A percentile compares a stretch with the other conserved stretches of the same genome.
These are phyloP conservation scores for Blastocystis sp. DNA, from an alignment of 352 stramenopile genomes.

Conservation along the genomic window DNA sequence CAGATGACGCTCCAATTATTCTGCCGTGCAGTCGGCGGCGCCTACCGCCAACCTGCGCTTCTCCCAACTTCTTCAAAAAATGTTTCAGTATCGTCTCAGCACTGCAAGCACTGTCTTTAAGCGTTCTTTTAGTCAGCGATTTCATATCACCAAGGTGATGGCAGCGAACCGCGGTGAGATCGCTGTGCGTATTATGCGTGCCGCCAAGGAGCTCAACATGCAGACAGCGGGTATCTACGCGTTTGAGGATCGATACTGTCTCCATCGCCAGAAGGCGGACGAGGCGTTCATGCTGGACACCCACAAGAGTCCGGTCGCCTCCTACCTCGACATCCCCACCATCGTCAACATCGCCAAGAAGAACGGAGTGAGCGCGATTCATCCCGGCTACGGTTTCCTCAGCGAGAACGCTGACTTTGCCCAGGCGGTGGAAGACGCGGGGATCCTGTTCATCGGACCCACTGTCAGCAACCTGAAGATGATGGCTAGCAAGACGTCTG, in stretches of 20 bases:
- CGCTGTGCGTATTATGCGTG: slow-evolving; percentile 85
- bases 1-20: too few relatives aligned
- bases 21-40: too few relatives aligned
- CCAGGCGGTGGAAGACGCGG: slow-evolving; percentile 74
- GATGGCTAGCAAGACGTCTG: slow-evolving; percentile 76
- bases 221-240: slow-evolving; percentile 75
- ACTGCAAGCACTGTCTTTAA: too few relatives aligned
- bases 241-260: slow-evolving; percentile 76
- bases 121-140: too few relatives aligned
- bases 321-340: slow-evolving; percentile 85
- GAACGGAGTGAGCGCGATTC: slow-evolving; percentile 82
- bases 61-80: too few relatives aligned
- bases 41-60: too few relatives aligned
- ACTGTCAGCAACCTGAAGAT: slow-evolving; percentile 77
- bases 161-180: slow-evolving; percentile 94
- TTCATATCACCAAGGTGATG: slow-evolving; percentile 91
- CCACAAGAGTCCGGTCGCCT: slow-evolving; percentile 77
- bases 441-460: slow-evolving; percentile 85
- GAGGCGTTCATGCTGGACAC: slow-evolving; percentile 81
- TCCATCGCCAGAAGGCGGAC: slow-evolving; percentile 89
- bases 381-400: slow-evolving; percentile 91
- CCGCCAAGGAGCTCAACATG: slow-evolving; percentile 79
- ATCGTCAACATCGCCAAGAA: slow-evolving; percentile 82
- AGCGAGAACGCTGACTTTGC: slow-evolving; percentile 89
- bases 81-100: too few relatives aligned